Evolutionary conservation across 1,139 yeast genomes (phyloP).

Genomic region (Sugiyamaella xylanicola): DNA sequence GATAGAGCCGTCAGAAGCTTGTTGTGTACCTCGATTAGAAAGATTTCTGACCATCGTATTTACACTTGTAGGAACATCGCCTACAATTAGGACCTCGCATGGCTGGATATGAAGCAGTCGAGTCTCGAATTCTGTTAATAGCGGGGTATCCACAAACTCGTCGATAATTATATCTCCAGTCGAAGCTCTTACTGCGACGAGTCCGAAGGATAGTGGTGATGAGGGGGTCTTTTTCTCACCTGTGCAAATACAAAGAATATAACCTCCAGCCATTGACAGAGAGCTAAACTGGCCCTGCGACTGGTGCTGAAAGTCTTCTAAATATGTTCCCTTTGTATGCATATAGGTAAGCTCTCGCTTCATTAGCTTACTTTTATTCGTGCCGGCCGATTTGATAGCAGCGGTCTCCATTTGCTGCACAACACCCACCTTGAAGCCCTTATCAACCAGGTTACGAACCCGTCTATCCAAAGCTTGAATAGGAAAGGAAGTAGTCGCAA

Average conservation of each 20-base stretch:
- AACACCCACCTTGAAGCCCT: conserved; percentile 68
- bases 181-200: conserved; percentile 72
- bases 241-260: conserved; percentile 32
- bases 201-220: conserved; percentile 37
- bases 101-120: conserved; percentile 75
- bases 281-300: conserved; percentile 25
- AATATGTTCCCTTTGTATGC: conserved; percentile 82
- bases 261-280: conserved; percentile 30
- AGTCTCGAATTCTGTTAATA: conserved; percentile 67
- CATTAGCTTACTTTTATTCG: conserved; percentile 56
- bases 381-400: conserved; percentile 60
- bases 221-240: not conserved
- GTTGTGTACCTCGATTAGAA: conserved; percentile 15
- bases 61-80: conserved; percentile 44
- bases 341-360: conserved; percentile 68
- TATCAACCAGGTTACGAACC: conserved; percentile 50
- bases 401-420: conserved; percentile 86
- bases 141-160: conserved; percentile 56
- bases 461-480: conserved; percentile 72
- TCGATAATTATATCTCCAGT: conserved; percentile 82
- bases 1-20: conserved; percentile 5
- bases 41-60: conserved; percentile 34
- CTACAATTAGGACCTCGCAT: conserved; percentile 61
- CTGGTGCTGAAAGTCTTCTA: conserved; percentile 51
- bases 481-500: conserved; percentile 87